Evolutionary conservation across 1,284 basidiomycete species (phyloP), one percentile per base, ranked within the genome.

Genomic region (Boletus austroedulis): DNA sequence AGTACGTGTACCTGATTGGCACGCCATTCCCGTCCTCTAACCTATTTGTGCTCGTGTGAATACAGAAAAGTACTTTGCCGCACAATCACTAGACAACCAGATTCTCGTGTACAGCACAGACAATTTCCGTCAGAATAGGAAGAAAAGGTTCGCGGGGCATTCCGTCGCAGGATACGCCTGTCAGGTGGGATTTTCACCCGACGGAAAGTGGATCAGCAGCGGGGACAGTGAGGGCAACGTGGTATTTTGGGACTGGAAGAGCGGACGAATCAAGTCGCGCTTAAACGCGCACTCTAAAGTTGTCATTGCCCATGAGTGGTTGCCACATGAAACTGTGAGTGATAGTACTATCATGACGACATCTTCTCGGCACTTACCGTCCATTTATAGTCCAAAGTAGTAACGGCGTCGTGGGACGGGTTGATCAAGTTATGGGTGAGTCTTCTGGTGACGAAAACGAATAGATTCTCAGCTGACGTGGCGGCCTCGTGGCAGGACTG

Each of bases 241-340:
- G 46, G 92, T 98, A 17, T 97, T 98, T 75, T 99, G 96, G 97
- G 97, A 99, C 76, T 99, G 94, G 94, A 99, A 98, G 78, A 94
- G 88, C n/a, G 91, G 94, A 5, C 86, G 91, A 63, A 92, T 99
- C 72, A 90, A 94, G 75, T 95, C 93, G 62, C 80, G 94, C 47
- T 76, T 99, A 58, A 85, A 87, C 59, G 92, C 92, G 8, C 97
- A 99, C 74, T 87, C 84, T 43, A 94, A 98, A 77, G 96, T 98
- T 11, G 92, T 99, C 50, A 97, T 99, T 67, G 86, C 93, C 45
- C 97, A 99, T 70, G 93, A 92, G 67, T 99, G 97, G 97, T 77
- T 99, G 64, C 96, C 96, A 53, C 95, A 99, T 73, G 97, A 99
- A 75, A 89, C 92, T 58, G 95, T 95, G 72, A 77, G 93, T 84